Evolutionary conservation across 768 basidiomycete species (phyloP).

Genomic region (Phylloporus rhodoxanthus): DNA sequence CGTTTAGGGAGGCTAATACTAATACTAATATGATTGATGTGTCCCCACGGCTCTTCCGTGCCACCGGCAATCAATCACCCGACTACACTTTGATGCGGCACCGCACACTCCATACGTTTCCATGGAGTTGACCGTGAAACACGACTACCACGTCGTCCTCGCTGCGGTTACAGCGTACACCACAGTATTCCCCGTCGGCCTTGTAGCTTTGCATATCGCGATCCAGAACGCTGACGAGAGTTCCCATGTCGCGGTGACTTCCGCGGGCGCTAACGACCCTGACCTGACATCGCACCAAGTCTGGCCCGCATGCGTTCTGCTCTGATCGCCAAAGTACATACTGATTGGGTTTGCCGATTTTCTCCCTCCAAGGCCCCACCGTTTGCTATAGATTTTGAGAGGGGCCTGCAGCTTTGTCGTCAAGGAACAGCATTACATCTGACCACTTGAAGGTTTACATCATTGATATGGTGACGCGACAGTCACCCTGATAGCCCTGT

Average conservation of each 20-base stretch:
- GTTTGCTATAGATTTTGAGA: neutral
- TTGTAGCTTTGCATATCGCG: no score
- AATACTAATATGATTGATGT: neutral
- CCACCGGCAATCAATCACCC: neutral
- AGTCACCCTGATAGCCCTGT: no score
- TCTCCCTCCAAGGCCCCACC: no score
- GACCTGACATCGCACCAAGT: no score
- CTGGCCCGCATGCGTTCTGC: neutral
- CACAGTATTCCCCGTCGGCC: neutral
- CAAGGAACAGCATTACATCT: neutral
- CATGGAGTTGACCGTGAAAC: neutral
- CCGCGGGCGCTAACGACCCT: neutral
- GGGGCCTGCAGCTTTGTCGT: neutral
- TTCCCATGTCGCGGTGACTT: neutral
- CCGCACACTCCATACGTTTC: neutral
- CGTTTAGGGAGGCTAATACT: neutral
- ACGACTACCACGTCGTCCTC: neutral
- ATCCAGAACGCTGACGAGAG: neutral
- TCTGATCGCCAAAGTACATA: neutral
- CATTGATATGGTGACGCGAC: neutral
- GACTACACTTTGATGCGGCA: neutral
- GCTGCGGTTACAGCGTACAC: neutral
- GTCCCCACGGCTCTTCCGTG: slow-evolving; percentile 17
- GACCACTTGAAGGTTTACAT: neutral
- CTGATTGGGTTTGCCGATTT: no score